These are phyloP conservation scores for Plasmodium gaboni DNA, from an alignment of 169 alveolate species.

Conservation along the genomic window DNA sequence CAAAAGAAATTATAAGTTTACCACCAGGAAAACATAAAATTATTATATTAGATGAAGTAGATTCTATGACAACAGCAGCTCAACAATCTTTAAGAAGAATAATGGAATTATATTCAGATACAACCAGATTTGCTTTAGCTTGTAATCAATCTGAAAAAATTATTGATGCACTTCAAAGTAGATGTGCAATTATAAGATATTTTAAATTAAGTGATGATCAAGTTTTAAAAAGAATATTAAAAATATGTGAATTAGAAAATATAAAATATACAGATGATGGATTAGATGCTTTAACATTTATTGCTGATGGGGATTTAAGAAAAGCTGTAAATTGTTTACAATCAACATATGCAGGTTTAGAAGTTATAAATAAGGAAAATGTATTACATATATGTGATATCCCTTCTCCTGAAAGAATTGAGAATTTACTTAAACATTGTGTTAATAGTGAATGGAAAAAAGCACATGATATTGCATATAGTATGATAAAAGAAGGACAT, in stretches of 20 bases:
- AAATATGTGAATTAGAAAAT: conserved; percentile 86
- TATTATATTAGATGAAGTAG: conserved; percentile 99
- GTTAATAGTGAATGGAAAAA: conserved; percentile 90
- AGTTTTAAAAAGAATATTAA: conserved; percentile 91
- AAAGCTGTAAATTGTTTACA: conserved; percentile 96
- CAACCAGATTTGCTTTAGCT: conserved; percentile 99
- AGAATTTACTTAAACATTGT: conserved; percentile 88
- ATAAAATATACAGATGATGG: conserved; percentile 93
- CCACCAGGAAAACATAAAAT: conserved; percentile 97
- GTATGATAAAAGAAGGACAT: conserved; percentile 90
- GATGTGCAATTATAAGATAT: conserved; percentile 99
- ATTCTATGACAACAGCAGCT: conserved; percentile 99
- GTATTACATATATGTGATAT: conserved; percentile 94
- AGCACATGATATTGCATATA: conserved; percentile 85
- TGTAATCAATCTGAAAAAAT: conserved; percentile 98
- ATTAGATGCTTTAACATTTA: conserved; percentile 95
- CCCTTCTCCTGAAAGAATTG: conserved; percentile 96
- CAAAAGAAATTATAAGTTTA: conserved; percentile 94
- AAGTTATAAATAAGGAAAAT: conserved; percentile 94
- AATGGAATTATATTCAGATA: conserved; percentile 97
- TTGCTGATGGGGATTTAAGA: conserved; percentile 97
- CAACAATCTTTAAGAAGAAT: conserved; percentile 98
- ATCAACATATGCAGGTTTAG: conserved; percentile 97
- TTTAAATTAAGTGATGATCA: conserved; percentile 95
- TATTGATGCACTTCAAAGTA: conserved; percentile 98